Evolutionary conservation across 2,329 filamentous ascomycete genomes (phyloP), one percentile per base, ranked within the genome.

Genomic region (Fusarium xylarioides): DNA sequence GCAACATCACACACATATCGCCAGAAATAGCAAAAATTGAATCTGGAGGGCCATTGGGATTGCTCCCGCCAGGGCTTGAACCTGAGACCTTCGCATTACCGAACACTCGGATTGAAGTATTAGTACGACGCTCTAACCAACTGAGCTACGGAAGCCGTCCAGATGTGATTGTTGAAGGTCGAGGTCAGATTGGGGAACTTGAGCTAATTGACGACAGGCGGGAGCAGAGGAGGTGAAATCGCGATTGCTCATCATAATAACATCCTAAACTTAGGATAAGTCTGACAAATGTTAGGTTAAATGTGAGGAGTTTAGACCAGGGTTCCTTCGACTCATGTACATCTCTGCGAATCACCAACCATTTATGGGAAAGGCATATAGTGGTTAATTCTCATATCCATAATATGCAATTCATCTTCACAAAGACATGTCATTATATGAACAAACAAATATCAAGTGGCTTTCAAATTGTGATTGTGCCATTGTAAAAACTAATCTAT

Each of bases 401-500:
- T 30, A 4, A n/a, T 11, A 19, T 12, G 16, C 5, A 23, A 19
- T n/a, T 23, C 47, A 23, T 34, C 28, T n/a, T 34, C n/a, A 46
- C 53, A 34, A 21, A 30, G 9, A 52, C 58, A 44, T 8, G n/a
- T 44, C 37, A 55, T 23, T 18, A n/a, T 19, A 32, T 30, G 30
- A 23, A 44, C 30, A 63, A 34, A 38, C 28, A 61, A 37, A 21
- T 11, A 28, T 47, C n/a, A 23, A 44, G 28, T 70, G 71, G 72
- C 72, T 42, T 74, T 66, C 71, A 74, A 74, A 74, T 74, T 74
- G 65, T 73, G 60, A 70, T 74, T 80, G 76, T 74, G 79, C 78
- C 77, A 79, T 75, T 74, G 76, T 69, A 75, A 76, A 78, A 78
- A 75, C 78, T 80, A 79, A 40, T 78, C 74, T 76, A 74, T 77